phyloP scores from a whole-genome alignment of 139 green algal genomes.

The Chlamydomonas asymmetrica region DNA sequence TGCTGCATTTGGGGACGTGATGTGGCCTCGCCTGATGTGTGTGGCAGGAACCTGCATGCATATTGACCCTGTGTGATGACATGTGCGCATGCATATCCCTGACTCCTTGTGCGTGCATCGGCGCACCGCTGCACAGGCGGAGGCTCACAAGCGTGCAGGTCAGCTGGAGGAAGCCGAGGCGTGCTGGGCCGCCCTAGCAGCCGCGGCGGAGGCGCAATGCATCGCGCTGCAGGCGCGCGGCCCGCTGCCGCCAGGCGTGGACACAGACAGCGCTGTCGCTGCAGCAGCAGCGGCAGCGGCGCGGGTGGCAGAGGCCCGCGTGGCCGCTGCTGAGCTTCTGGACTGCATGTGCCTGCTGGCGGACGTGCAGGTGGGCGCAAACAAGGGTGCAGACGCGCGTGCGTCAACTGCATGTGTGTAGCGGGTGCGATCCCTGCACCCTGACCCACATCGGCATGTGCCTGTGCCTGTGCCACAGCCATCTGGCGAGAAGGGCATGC shows the following conservation, averaged over 20 bases:
- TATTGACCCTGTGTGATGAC: no score
- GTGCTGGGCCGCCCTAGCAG: slow-evolving; percentile 22
- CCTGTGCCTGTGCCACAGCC: no score
- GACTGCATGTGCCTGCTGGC: slow-evolving; percentile 53
- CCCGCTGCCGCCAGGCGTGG: not conserved
- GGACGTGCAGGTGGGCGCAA: slow-evolving; percentile 55
- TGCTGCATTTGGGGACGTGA: no score
- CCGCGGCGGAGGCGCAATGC: slow-evolving; percentile 16
- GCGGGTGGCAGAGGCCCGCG: not conserved
- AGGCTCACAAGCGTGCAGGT: slow-evolving; percentile 19
- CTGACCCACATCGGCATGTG: no score
- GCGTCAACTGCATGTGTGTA: no score
- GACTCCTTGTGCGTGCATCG: not conserved
- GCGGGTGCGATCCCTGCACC: no score
- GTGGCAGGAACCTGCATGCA: no score
- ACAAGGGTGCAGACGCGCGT: no score
- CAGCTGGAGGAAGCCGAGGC: slow-evolving; percentile 54
- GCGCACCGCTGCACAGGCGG: no score
- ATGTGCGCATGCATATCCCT: no score
- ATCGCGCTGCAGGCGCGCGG: slow-evolving; percentile 3
- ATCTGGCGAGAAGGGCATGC: no score
- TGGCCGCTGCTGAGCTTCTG: slow-evolving; percentile 38
- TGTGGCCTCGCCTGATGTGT: no score
- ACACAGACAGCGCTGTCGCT: not conserved
- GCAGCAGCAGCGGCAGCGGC: not conserved